phyloP scores from a whole-genome alignment of 352 stramenopile genomes.

The Phytophthora boehmeriae region DNA sequence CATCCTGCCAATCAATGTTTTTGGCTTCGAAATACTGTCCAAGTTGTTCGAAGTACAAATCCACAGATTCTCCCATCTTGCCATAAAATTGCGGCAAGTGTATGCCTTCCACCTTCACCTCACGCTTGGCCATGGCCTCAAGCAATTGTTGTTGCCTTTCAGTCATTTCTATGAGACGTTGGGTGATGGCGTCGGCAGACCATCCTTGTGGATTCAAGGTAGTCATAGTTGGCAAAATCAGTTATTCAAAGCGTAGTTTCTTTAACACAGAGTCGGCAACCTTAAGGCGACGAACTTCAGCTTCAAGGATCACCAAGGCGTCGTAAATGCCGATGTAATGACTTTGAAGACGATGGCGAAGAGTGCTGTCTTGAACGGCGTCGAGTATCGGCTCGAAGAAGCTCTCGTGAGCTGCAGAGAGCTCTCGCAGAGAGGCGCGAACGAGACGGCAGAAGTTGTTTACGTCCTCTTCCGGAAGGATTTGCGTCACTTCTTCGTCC shows the following conservation, averaged over 20 bases:
- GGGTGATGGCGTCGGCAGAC: constrained; percentile 10
- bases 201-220: constrained; percentile 18
- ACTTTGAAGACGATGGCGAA: constrained; percentile 1
- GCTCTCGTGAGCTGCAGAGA: not conserved
- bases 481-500: constrained; percentile 4
- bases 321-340: constrained; percentile 1
- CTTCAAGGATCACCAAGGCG: not conserved
- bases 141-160: constrained; percentile 23
- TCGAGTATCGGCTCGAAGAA: constrained; percentile 2
- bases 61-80: constrained; percentile 14
- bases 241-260: constrained; percentile 10
- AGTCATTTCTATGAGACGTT: constrained; percentile 9
- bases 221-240: constrained; percentile 15
- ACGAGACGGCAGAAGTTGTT: constrained; percentile 8
- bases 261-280: not conserved
- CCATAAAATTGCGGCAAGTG: constrained; percentile 15
- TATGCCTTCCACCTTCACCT: constrained; percentile 23
- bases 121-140: constrained; percentile 20
- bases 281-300: too few species aligned
- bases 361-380: not conserved
- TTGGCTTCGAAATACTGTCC: constrained; percentile 19
- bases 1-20: constrained; percentile 13
- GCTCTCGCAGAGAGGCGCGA: not conserved
- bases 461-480: constrained; percentile 7
- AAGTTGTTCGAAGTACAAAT: constrained; percentile 29